Evolutionary conservation across 768 basidiomycete species (phyloP), one percentile per base, ranked within the genome.

Genomic region (Boletales sp.): DNA sequence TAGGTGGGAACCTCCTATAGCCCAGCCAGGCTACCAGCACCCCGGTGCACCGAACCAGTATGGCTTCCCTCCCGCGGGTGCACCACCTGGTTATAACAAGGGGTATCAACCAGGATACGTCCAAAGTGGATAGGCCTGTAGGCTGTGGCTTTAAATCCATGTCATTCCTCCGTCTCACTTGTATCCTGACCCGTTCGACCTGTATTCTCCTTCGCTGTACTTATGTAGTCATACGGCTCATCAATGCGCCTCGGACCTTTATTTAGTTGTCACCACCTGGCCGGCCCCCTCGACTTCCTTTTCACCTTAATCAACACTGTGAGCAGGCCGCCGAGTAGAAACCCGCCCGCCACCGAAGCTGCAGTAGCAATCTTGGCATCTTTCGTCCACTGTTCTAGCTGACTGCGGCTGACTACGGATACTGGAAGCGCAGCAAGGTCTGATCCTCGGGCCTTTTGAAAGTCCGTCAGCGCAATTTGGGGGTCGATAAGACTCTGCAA

Each of bases 401-500:
- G 21, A 30, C 40, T 53, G 44, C 42, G 31, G 2, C 15, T 40
- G 37, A 30, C 45, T 29, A 56, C 24, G 15, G 45, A 56, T 10
- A 34, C 32, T n/a, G 58, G 45, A 3, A 64, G 66, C 7, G 67
- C 61, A 31, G 48, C 60, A 19, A 44, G n/a, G 48, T 80, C 77
- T n/a, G 59, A 51, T 32, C 80, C 80, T 14, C 79, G 74, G 30
- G 59, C 60, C 10, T 53, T 45, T 47, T 66, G 68, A 53, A 82
- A 82, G 17, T 71, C 67, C 18, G 45, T 48, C 21, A 76, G 54
- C 15, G 78, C 68, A 2, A 58, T 27, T 1, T 50, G 46, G 1
- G 71, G 54, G 53, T 82, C 67, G 1, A 77, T 83, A 37, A 74
- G 61, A 44, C 63, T 70, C 56, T 73, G 55, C 13, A 83, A 65